Evolutionary conservation across 2,329 filamentous ascomycete genomes (phyloP), one percentile per base, ranked within the genome.

Genomic region (Aspergillus ruber): DNA sequence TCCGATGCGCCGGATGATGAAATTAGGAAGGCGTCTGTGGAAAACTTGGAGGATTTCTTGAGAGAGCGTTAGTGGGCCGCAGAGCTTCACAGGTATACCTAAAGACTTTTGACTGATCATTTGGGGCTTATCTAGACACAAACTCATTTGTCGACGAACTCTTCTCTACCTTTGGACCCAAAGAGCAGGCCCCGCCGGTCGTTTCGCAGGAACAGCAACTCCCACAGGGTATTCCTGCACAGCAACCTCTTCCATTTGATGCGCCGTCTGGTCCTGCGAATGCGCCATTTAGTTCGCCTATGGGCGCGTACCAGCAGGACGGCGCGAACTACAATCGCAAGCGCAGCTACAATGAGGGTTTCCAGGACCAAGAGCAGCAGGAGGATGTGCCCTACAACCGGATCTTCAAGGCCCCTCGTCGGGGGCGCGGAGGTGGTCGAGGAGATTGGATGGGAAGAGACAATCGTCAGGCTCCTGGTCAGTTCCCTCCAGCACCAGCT

Each of bases 11-110:
- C 75, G 3, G 75, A 79, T 49, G 72, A 74, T n/a, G 68, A 74
- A 46, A 74, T 81, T 43, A 71, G 71, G 56, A 65, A 72, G 49
- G 77, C 70, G 44, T 79, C 77, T 32, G 63, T 79, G 47, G 76
- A 80, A 49, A 76, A 78, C 49, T 64, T 83, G 33, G 70, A 76
- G 43, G 80, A 83, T 57, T 83, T 83, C 57, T 63, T 83, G 23
- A 73, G 71, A 59, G 75, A 80, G 50, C 68, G 76, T 78, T 49
- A 56, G 68, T 66, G 49, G 3, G 25, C 25, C 40, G 45, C 10
- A 23, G 10, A 13, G 18, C 49, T 9, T 46, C 29, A 27, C 41
- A 50, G 47, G 42, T 46, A 36, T 42, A 43, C 25, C 29, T 41
- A 20, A 3, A n/a, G 6, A 6, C 21, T 44, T 41, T 27, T 29